Conservation (phyloP, 805 yeast species). For the Suhomyces tanzawaensis region DNA sequence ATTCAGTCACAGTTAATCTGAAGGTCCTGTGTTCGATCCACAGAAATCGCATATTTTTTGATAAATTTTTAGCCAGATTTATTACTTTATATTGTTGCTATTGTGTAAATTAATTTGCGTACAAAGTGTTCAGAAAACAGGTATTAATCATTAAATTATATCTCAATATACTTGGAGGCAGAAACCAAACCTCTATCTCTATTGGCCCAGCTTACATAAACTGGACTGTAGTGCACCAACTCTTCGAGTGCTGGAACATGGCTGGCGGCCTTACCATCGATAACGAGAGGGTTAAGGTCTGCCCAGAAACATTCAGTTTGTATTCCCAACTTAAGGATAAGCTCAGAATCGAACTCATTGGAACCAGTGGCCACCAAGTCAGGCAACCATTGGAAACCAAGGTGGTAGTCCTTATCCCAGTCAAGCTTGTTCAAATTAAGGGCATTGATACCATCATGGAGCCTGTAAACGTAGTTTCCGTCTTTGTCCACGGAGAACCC, state of each 20-base stretch:
- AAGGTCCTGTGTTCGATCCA: slow-evolving; percentile 90
- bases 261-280: slow-evolving; percentile 20
- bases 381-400: slow-evolving; percentile 80
- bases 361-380: slow-evolving; percentile 42
- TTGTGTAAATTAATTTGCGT: not conserved
- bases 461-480: slow-evolving; percentile 50
- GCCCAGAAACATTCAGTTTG: slow-evolving; percentile 74
- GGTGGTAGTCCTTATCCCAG: slow-evolving; percentile 56
- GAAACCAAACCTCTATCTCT: slow-evolving; percentile 65
- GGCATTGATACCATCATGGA: slow-evolving; percentile 60
- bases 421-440: slow-evolving; percentile 62
- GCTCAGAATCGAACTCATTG: slow-evolving; percentile 19
- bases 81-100: not conserved
- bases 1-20: slow-evolving; percentile 48
- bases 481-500: slow-evolving; percentile 43
- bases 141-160: slow-evolving; percentile 13
- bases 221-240: slow-evolving; percentile 63
- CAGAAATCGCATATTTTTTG: slow-evolving; percentile 37
- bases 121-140: no score
- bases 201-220: slow-evolving; percentile 63
- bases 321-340: slow-evolving; percentile 48
- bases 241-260: slow-evolving; percentile 73
- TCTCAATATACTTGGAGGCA: slow-evolving; percentile 47
- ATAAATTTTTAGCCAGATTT: not conserved
- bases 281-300: slow-evolving; percentile 48